Evolutionary conservation across 2,329 filamentous ascomycete genomes (phyloP), one percentile per base, ranked within the genome.

Genomic region (Diaporthe vaccinii): DNA sequence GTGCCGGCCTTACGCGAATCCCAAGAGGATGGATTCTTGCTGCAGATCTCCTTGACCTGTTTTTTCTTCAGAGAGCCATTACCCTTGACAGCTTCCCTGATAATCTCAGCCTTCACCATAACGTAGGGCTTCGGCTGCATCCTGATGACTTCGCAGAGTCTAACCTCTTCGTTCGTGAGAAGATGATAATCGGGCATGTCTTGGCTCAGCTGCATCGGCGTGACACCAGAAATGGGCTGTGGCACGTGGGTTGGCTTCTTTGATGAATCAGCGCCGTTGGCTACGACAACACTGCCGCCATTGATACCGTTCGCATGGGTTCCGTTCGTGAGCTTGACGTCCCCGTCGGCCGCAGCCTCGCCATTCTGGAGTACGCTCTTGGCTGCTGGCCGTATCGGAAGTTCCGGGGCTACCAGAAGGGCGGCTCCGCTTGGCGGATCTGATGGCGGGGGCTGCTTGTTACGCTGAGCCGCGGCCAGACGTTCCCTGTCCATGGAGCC

Each of bases 101-200:
- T 85, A n/a, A 98, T 88, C 76, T 94, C 92, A 83, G 98, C 95
- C 84, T 99, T 99, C 84, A 98, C 95, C 81, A 95, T 95, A 7
- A 98, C 85, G 83, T 98, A 99, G 1, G 97, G 95, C 86, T 99
- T 99, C 0, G 97, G 97, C 83, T 97, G 94, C 71, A 99, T 86
- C 57, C 95, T 91, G 20, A 98, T 89, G 55, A 93, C 89, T 79
- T 94, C 94, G 85, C 97, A 99, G 0, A 99, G 86, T 80, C 98
- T 95, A 6, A 91, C 87, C 83, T 99, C 97, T 78, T 97, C 95
- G 0, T 92, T 89, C 0, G 94, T 95, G 58, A 99, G 87, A 0
- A 99, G 90, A 80, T 98, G 97, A 39, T 96, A 85, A 82, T 98
- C 97, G 0, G 94, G 90, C 0, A 94, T 92, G 73, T 98, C 94